Percentiles rank a stretch among this genome's conserved stretches.
phyloP scores from a whole-genome alignment of 345 rosid genomes.

The Theobroma cacao region DNA sequence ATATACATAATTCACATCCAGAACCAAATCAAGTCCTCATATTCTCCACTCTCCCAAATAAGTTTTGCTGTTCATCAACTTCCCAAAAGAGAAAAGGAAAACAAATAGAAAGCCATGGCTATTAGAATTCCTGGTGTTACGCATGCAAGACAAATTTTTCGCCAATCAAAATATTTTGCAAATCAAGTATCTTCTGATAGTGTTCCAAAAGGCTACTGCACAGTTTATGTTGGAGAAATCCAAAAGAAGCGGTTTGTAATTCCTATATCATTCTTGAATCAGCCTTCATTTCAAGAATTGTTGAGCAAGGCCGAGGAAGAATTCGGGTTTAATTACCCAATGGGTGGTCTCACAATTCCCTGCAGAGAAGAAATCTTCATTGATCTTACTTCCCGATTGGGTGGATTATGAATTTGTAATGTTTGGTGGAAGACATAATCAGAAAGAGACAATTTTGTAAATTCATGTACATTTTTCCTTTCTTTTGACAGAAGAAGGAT shows the following conservation, averaged over 20 bases:
- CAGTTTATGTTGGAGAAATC: slow-evolving; percentile 24
- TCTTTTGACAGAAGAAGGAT: neutral
- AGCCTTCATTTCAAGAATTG: slow-evolving; percentile 24
- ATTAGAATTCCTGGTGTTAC: slow-evolving; percentile 1
- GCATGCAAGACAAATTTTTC: slow-evolving; percentile 17
- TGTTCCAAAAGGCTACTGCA: slow-evolving; percentile 30
- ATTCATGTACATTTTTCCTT: neutral
- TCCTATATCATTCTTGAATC: slow-evolving; percentile 29
- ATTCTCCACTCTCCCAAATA: neutral
- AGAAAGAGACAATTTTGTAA: neutral
- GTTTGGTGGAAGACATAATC: too few relatives aligned
- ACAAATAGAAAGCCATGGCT: neutral
- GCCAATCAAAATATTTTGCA: neutral
- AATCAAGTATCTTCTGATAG: neutral
- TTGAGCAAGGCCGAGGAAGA: slow-evolving; percentile 36
- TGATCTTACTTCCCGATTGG: slow-evolving; percentile 27
- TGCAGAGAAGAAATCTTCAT: slow-evolving; percentile 37
- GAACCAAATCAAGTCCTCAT: neutral
- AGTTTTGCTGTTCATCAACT: neutral
- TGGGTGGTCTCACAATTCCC: slow-evolving; percentile 42
- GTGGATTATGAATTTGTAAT: neutral
- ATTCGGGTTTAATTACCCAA: slow-evolving; percentile 35
- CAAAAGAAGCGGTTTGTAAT: slow-evolving; percentile 28
- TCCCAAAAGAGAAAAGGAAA: too few relatives aligned
- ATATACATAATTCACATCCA: neutral